Evolutionary conservation across 805 yeast genomes (phyloP).

Genomic region (Starmerella powellii): DNA sequence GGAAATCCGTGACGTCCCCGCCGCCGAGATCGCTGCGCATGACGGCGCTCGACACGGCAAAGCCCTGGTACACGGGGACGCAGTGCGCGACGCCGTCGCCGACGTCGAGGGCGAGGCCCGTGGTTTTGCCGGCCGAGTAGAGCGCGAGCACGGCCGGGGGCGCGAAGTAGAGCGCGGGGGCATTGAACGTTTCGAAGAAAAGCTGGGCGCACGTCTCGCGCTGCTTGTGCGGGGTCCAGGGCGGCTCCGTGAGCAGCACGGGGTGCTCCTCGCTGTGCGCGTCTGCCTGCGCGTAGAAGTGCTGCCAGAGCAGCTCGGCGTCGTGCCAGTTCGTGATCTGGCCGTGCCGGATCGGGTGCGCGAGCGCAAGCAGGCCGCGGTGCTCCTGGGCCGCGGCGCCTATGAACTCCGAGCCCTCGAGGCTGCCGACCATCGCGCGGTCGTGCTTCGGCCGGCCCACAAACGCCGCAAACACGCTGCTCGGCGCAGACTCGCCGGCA

Average conservation of each 20-base stretch:
- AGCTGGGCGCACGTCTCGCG: slow-evolving; percentile 51
- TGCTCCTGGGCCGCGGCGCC: slow-evolving; percentile 65
- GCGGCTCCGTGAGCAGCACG: slow-evolving; percentile 75
- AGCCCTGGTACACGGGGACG: slow-evolving; percentile 86
- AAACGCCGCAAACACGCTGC: slow-evolving; percentile 47
- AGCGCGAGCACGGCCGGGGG: slow-evolving; percentile 71
- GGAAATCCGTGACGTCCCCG: slow-evolving; percentile 64
- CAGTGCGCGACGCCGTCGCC: slow-evolving; percentile 88
- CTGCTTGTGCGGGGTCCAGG: slow-evolving; percentile 57
- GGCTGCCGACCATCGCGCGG: slow-evolving; percentile 65
- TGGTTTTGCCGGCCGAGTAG: slow-evolving; percentile 81
- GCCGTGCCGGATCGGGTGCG: slow-evolving; percentile 72
- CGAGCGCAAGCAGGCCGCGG: slow-evolving; percentile 61
- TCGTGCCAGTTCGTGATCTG: slow-evolving; percentile 71
- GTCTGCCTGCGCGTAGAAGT: slow-evolving; percentile 42
- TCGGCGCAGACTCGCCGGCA: slow-evolving; percentile 82
- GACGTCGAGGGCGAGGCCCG: slow-evolving; percentile 79
- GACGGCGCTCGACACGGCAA: slow-evolving; percentile 59
- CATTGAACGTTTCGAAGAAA: slow-evolving; percentile 58
- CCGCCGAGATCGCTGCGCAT: slow-evolving; percentile 76
- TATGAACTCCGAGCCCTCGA: slow-evolving; percentile 54
- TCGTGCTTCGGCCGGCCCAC: slow-evolving; percentile 78
- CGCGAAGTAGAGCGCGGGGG: slow-evolving; percentile 62
- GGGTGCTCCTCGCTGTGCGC: slow-evolving; percentile 73
- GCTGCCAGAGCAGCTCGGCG: slow-evolving; percentile 72